Base-by-base conservation (phyloP, 139 green algal species). In the Limnomonas spitsbergensis region DNA sequence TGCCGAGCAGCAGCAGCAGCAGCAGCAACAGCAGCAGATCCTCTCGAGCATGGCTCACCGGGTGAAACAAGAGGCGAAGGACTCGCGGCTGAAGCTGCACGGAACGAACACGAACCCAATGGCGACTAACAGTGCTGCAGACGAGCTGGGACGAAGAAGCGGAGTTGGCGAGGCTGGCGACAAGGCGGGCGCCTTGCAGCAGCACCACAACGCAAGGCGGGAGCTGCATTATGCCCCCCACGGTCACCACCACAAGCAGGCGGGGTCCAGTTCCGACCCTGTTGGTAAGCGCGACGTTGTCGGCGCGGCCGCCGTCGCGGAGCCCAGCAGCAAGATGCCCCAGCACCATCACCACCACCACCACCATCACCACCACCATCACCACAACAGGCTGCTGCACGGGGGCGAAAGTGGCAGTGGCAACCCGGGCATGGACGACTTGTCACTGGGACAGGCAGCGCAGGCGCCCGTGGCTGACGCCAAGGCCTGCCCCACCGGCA, bases 21-120 rank as follows among this genome's bases (percentile, higher is more conserved):
- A 32, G 34, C 31, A 69, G 52, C 53, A 76, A 77, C 38, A 76
- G 27, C 61, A 71, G 7, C 20, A 1, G 34, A 73, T 35, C 27
- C 78, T 38, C 4, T 54, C 54, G 47, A 29, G 47, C 27, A 38
- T 72, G 40, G 40, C 56, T n/a, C 37, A 38, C 1, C 52, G 29
- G 2, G 20, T 36, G 29, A 68, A 73, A 34, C 61, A 20, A 31
- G 26, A 31, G 6, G 27, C n/a, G 27, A 31, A 20, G 27, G 61
- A 71, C 78, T 47, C 0, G 61, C 36, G 47, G 14, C 47, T 61
- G 14, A 14, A 61, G 14, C 47, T 20, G 14, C 47, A 20, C 14
- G 47, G 47, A 14, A 14, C 47, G n/a, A n/a, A n/a, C 47, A 61
- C 47, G 47, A 14, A 29, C 14, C 47, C 47, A 29, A 20, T 20